These are phyloP conservation scores for Ceratocystis cubensis DNA, from an alignment of 2,329 filamentous ascomycete species.

Conservation along the genomic window DNA sequence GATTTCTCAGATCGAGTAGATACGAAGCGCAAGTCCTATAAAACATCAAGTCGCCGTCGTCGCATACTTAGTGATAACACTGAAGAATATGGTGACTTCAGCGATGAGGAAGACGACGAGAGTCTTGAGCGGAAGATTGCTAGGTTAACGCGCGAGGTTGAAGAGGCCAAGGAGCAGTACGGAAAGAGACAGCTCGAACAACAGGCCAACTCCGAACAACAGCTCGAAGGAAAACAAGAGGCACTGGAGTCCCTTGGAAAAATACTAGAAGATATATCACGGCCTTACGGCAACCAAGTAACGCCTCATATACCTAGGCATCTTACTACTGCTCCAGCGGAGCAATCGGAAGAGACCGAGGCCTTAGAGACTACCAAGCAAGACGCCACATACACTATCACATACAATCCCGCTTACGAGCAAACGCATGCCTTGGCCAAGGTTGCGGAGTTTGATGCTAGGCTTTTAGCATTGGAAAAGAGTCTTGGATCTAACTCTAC, in stretches of 20 bases:
- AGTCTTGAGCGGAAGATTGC: conserved; percentile 67
- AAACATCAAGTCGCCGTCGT: conserved; percentile 55
- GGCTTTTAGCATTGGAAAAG: conserved; percentile 67
- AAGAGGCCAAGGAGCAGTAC: conserved; percentile 55
- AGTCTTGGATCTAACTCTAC: conserved; percentile 66
- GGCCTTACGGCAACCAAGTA: conserved; percentile 23
- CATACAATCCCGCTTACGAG: conserved; percentile 51
- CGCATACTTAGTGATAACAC: conserved; percentile 50
- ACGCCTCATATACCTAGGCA: conserved; percentile 3
- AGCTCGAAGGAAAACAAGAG: conserved; percentile 35
- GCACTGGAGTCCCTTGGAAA: conserved; percentile 57
- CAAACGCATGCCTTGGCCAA: conserved; percentile 62
- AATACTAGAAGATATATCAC: conserved; percentile 53
- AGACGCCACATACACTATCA: conserved; percentile 48
- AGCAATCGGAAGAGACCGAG: conserved; percentile 21
- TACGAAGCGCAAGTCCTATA: conserved; percentile 73
- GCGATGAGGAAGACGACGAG: conserved; percentile 58
- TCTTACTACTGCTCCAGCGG: not conserved
- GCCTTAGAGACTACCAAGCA: conserved; percentile 23
- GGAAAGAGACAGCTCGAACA: conserved; percentile 40
- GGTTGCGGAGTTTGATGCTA: conserved; percentile 75
- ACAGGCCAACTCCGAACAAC: conserved; percentile 32
- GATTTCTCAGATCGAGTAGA: conserved; percentile 86
- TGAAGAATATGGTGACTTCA: conserved; percentile 59
- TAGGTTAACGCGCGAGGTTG: conserved; percentile 68